These are phyloP conservation scores for Anastatica hierochuntica DNA, from an alignment of 345 rosid genomes.

Conservation along the genomic window DNA sequence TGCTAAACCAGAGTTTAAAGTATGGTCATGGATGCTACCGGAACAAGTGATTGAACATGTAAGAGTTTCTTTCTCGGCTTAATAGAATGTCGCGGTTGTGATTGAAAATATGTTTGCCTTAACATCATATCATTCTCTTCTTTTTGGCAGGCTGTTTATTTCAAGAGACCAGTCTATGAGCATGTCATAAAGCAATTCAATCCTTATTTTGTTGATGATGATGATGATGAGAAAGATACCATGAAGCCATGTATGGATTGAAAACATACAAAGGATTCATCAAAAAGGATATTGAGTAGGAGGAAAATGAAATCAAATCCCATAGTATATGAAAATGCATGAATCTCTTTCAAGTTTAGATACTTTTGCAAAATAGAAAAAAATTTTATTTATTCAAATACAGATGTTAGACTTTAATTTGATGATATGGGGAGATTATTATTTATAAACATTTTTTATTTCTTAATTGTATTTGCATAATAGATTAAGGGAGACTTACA, in stretches of 20 bases:
- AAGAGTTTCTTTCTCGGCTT: constrained; percentile 20
- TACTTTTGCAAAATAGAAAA: too few species aligned
- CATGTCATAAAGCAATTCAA: constrained; percentile 48
- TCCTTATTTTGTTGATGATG: constrained; percentile 41
- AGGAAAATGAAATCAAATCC: too few species aligned
- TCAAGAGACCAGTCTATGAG: constrained; percentile 65
- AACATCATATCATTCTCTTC: not conserved
- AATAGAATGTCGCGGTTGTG: not conserved
- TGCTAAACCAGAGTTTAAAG: constrained; percentile 57
- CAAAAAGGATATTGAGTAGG: constrained; percentile 3
- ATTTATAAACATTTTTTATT: too few species aligned
- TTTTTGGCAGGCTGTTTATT: constrained; percentile 43
- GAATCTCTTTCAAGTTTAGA: constrained; percentile 3
- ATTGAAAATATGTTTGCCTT: not conserved
- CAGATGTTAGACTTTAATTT: too few species aligned
- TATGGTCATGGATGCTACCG: constrained; percentile 64
- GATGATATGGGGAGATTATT: too few species aligned
- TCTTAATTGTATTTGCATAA: too few species aligned
- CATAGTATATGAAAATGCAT: constrained; percentile 3
- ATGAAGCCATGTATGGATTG: constrained; percentile 3
- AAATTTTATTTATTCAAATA: not conserved
- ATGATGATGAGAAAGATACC: constrained; percentile 26
- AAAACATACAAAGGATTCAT: too few species aligned
- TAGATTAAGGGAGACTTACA: too few species aligned
- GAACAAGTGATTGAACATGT: constrained; percentile 52